A percentile compares a stretch with the other conserved stretches of the same genome.
Conservation (phyloP, 192 early-diverging fungal species). For the Rhizoclosmatium globosum region DNA sequence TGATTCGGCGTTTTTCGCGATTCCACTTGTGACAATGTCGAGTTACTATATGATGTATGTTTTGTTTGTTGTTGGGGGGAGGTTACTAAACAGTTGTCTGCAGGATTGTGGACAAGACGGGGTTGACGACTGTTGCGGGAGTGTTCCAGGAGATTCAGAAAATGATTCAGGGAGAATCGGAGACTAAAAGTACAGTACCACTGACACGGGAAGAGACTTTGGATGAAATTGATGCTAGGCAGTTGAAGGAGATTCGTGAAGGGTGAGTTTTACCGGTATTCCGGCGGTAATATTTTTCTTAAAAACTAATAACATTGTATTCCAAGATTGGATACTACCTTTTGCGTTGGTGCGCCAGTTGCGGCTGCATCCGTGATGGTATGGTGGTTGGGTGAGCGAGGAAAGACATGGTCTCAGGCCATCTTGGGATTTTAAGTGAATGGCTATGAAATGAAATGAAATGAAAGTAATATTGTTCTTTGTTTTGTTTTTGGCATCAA, state of each 20-base stretch:
- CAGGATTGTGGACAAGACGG: constrained; percentile 13
- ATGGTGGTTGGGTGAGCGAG: constrained; percentile 19
- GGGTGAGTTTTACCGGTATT: not conserved
- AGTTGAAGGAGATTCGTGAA: constrained; percentile 22
- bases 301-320: not conserved
- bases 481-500: not conserved
- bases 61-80: not conserved
- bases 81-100: not conserved
- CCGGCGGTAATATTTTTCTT: not conserved
- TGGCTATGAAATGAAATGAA: not conserved
- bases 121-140: not conserved
- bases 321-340: constrained; percentile 17
- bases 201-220: not conserved
- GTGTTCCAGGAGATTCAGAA: constrained; percentile 4
- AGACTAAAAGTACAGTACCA: not conserved
- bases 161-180: not conserved
- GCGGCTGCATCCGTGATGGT: constrained; percentile 19
- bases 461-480: not conserved
- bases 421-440: not conserved
- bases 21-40: constrained; percentile 4
- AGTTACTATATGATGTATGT: constrained; percentile 10
- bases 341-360: constrained; percentile 17
- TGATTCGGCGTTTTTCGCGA: not conserved
- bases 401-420: not conserved
- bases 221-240: constrained; percentile 16